Conservation (phyloP, 2,329 filamentous ascomycete genomes). For the Ophiocordyceps polyrhachis-furcata region DNA sequence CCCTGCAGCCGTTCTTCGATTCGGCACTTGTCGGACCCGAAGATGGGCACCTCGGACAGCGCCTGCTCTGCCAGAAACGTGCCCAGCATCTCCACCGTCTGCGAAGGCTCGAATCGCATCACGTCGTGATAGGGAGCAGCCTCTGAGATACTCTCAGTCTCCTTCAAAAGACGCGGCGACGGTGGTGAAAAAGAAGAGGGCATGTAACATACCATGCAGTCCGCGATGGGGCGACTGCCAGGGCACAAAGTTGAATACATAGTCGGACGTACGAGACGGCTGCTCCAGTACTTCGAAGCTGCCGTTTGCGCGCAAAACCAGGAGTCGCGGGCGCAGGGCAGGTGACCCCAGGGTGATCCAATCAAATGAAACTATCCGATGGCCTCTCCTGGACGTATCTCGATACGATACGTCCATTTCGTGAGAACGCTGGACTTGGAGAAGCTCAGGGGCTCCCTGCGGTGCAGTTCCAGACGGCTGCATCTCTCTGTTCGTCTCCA, state of each 20-base stretch:
- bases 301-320: slow-evolving; percentile 41
- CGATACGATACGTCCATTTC: slow-evolving; percentile 42
- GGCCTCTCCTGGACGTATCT: slow-evolving; percentile 31
- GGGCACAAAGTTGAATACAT: slow-evolving; percentile 40
- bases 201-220: slow-evolving; percentile 24
- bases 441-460: slow-evolving; percentile 35
- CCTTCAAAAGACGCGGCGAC: not conserved
- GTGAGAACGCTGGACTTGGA: slow-evolving; percentile 39
- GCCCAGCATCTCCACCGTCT: slow-evolving; percentile 32
- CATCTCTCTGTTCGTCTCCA: slow-evolving; percentile 38
- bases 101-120: slow-evolving; percentile 38
- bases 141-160: slow-evolving; percentile 17
- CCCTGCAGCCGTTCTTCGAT: slow-evolving; percentile 23
- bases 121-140: slow-evolving; percentile 32
- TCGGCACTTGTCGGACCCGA: slow-evolving; percentile 30
- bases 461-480: slow-evolving; percentile 17
- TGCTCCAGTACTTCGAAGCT: slow-evolving; percentile 43
- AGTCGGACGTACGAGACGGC: slow-evolving; percentile 36
- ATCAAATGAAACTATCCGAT: slow-evolving; percentile 49
- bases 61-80: slow-evolving; percentile 34
- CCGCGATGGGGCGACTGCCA: slow-evolving; percentile 42
- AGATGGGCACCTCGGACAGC: slow-evolving; percentile 35
- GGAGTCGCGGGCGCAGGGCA: slow-evolving; percentile 34
- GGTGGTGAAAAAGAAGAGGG: not conserved
- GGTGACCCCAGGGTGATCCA: slow-evolving; percentile 43